Conservation (phyloP, 768 basidiomycete genomes). For the Boletus eberwhitei region DNA sequence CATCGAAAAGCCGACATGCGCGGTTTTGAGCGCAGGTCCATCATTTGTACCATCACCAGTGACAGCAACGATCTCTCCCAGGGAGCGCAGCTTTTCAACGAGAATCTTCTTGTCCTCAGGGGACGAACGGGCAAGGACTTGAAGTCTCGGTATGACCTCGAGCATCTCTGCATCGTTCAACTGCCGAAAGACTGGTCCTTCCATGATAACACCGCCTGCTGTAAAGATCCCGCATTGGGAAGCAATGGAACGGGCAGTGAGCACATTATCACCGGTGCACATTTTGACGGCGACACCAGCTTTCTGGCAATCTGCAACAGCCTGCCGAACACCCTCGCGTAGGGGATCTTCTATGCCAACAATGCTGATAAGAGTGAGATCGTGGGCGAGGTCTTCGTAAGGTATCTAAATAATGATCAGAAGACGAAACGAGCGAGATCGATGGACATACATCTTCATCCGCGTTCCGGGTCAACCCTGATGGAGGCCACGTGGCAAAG, state of each 20-base stretch:
- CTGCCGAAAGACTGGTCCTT: conserved; percentile 89
- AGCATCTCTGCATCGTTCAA: conserved; percentile 67
- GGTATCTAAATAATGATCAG: conserved; percentile 46
- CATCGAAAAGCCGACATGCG: conserved; percentile 97
- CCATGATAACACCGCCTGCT: conserved; percentile 94
- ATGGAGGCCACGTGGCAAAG: conserved; percentile 82
- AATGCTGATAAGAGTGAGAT: conserved; percentile 85
- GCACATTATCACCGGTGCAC: conserved; percentile 97
- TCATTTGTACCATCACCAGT: conserved; percentile 99
- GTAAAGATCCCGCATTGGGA: conserved; percentile 95
- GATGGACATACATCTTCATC: conserved; percentile 52
- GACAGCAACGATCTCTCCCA: conserved; percentile 91
- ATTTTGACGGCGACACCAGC: conserved; percentile 96
- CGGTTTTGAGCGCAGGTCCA: conserved; percentile 92
- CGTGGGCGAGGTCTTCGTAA: conserved; percentile 63
- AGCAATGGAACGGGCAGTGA: conserved; percentile 95
- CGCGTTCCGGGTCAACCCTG: conserved; percentile 35
- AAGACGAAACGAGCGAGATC: neutral
- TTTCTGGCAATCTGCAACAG: conserved; percentile 80
- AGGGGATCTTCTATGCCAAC: conserved; percentile 97
- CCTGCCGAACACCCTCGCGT: conserved; percentile 82
- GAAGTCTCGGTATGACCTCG: conserved; percentile 85
- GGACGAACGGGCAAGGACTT: conserved; percentile 95
- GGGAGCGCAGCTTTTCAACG: conserved; percentile 79
- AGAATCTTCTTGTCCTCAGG: conserved; percentile 96